These are phyloP conservation scores for Mycena olivaceomarginata DNA, from an alignment of 768 basidiomycete genomes.

Conservation along the genomic window DNA sequence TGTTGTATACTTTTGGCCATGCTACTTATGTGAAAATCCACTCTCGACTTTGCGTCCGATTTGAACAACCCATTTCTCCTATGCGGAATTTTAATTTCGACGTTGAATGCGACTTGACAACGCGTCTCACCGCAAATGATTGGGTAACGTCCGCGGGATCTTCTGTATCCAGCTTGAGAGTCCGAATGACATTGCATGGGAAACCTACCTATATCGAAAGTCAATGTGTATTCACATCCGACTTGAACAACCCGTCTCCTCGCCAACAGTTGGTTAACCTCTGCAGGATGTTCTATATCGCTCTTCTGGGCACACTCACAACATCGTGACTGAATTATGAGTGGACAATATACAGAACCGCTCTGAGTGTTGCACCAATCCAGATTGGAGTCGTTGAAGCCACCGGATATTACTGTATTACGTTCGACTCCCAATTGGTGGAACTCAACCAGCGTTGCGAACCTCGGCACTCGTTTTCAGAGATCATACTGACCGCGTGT, in stretches of 20 bases:
- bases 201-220: no score
- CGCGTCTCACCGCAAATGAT: no score
- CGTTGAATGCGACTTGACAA: no score
- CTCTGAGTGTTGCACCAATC: background rate
- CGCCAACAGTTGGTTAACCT: background rate
- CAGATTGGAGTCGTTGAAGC: background rate
- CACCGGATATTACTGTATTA: constrained; percentile 1
- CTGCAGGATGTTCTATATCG: background rate
- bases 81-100: no score
- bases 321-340: background rate
- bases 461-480: background rate
- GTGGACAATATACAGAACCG: constrained; percentile 6
- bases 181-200: no score
- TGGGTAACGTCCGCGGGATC: no score
- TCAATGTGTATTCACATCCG: no score
- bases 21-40: background rate
- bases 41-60: background rate
- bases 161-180: no score
- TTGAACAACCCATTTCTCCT: no score
- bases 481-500: constrained; percentile 2
- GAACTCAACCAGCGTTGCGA: background rate
- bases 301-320: background rate
- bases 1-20: background rate
- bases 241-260: constrained; percentile 2
- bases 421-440: constrained; percentile 7